Percentiles rank a stretch among this genome's conserved stretches.
These are phyloP conservation scores for Paraphaeosphaeria sporulosa DNA, from an alignment of 2,329 filamentous ascomycete genomes.

Conservation along the genomic window DNA sequence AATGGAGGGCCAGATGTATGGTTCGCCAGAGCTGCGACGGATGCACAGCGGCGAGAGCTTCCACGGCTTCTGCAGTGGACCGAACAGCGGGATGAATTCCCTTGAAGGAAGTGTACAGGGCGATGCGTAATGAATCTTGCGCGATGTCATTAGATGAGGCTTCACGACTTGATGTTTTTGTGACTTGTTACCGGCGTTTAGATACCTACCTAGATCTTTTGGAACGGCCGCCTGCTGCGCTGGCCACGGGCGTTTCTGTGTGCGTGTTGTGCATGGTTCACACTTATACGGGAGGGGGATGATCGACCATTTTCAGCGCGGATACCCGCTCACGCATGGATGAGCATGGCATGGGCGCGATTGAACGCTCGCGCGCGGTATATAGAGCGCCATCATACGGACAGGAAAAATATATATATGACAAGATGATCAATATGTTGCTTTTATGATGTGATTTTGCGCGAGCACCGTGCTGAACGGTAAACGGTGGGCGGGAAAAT, in stretches of 20 bases:
- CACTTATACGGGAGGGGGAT: too few species aligned
- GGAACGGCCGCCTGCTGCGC: neutral
- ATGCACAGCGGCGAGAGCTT: conserved; percentile 40
- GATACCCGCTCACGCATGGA: neutral
- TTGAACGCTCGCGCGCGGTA: neutral
- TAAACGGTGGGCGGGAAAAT: neutral
- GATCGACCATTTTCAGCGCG: neutral
- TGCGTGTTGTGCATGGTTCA: neutral
- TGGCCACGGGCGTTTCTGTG: conserved; percentile 1
- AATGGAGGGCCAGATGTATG: conserved; percentile 38
- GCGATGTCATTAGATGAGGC: neutral
- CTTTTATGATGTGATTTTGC: conserved; percentile 6
- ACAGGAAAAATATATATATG: neutral
- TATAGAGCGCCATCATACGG: neutral
- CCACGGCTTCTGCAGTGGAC: conserved; percentile 30
- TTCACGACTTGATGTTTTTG: neutral
- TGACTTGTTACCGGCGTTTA: conserved; percentile 1
- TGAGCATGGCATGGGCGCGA: neutral
- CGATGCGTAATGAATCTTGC: neutral
- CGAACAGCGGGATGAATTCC: neutral
- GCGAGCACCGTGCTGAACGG: neutral
- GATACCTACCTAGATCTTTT: conserved; percentile 4
- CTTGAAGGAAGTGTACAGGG: conserved; percentile 1
- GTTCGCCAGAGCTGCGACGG: conserved; percentile 30
- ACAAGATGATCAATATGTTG: neutral